Percentiles rank a stretch among this genome's conserved stretches.
Conservation (phyloP, 495 filamentous ascomycete genomes). For the Penicillium riverlandense region DNA sequence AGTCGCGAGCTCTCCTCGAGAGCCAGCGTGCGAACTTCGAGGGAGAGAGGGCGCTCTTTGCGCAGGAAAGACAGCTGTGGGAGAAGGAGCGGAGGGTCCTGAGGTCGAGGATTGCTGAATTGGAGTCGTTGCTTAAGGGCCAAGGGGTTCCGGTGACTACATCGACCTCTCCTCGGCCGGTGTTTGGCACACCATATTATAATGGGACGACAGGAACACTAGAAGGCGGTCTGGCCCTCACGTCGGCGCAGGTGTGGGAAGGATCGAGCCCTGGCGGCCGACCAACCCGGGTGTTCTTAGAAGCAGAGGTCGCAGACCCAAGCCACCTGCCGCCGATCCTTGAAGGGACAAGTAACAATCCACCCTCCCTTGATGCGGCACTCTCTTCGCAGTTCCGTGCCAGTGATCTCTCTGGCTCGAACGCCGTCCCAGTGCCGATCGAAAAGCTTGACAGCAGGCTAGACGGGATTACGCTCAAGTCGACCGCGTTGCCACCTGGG, state of each 20-base stretch:
- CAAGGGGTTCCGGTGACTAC: conserved; percentile 6
- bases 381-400: conserved; percentile 30
- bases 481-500: conserved; percentile 35
- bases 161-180: background rate
- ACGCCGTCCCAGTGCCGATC: conserved; percentile 35
- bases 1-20: conserved; percentile 34
- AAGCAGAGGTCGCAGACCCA: conserved; percentile 20
- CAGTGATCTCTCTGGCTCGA: conserved; percentile 11
- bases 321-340: conserved; percentile 14
- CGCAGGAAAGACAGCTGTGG: conserved; percentile 36
- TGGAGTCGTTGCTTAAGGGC: conserved; percentile 24
- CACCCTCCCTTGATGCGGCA: conserved; percentile 35
- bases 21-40: conserved; percentile 33
- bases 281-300: conserved; percentile 38
- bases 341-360: conserved; percentile 10
- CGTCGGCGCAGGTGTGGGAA: conserved; percentile 35
- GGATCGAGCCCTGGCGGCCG: conserved; percentile 30
- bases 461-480: conserved; percentile 43
- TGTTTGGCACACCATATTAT: conserved; percentile 7
- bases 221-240: conserved; percentile 1
- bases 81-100: conserved; percentile 32
- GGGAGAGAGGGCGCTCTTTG: conserved; percentile 30
- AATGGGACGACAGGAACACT: background rate
- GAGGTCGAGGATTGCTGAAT: conserved; percentile 29
- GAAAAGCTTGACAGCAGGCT: conserved; percentile 42